These are phyloP conservation scores for Scedosporium aurantiacum DNA, from an alignment of 2,329 filamentous ascomycete species.

Conservation along the genomic window DNA sequence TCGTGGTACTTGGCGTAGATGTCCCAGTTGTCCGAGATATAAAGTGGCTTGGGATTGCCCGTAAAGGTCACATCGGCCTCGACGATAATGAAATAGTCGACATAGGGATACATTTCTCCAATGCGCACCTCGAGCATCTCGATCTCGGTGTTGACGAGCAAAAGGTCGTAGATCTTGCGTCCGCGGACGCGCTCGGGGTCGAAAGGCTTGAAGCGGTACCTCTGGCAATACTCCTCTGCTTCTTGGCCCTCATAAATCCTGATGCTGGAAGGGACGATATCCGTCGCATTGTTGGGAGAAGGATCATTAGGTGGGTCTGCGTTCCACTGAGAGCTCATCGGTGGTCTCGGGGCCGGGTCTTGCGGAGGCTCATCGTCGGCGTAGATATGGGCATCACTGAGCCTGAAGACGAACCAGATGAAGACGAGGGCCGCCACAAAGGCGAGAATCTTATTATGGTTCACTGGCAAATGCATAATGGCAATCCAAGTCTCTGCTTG, in stretches of 20 bases:
- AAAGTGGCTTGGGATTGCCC: conserved; percentile 40
- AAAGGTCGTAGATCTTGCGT: conserved; percentile 49
- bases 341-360: too few relatives aligned
- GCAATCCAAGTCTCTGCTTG: too few relatives aligned
- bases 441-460: too few relatives aligned
- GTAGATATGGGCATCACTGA: too few relatives aligned
- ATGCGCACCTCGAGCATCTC: conserved; percentile 57
- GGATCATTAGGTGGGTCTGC: too few relatives aligned
- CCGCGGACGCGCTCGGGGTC: conserved; percentile 11
- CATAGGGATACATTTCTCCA: conserved; percentile 41
- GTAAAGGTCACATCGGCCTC: conserved; percentile 50
- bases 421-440: too few relatives aligned
- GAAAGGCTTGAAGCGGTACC: conserved; percentile 27
- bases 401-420: too few relatives aligned
- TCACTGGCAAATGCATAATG: too few relatives aligned
- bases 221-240: conserved; percentile 19
- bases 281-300: too few relatives aligned
- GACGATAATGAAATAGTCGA: conserved; percentile 56
- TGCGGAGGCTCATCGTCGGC: too few relatives aligned
- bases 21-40: conserved; percentile 39
- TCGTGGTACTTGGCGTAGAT: conserved; percentile 40
- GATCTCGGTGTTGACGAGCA: conserved; percentile 52
- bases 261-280: background rate
- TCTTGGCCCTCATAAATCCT: conserved; percentile 3
- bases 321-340: too few relatives aligned